Conservation (phyloP, 768 basidiomycete genomes). For the Pulveroboletus sp. region DNA sequence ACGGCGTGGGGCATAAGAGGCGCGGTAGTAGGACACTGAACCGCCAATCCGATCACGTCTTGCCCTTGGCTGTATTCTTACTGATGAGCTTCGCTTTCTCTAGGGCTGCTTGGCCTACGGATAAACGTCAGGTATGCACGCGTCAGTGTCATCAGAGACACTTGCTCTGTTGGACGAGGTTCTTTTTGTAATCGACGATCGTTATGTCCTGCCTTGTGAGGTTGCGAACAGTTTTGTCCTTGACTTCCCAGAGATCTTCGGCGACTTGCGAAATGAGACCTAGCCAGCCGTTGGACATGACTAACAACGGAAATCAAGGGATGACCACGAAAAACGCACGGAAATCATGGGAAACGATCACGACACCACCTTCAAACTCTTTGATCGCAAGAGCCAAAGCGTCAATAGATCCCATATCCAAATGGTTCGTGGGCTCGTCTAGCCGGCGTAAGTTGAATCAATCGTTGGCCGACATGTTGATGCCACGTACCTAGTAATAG, state of each 20-base stretch:
- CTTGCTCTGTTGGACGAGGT: slow-evolving; percentile 75
- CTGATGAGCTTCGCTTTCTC: slow-evolving; percentile 93
- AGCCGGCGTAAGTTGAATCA: slow-evolving; percentile 8
- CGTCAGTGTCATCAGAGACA: not conserved
- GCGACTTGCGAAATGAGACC: slow-evolving; percentile 97
- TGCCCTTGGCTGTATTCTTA: slow-evolving; percentile 72
- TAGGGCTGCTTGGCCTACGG: slow-evolving; percentile 71
- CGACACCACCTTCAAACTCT: slow-evolving; percentile 95
- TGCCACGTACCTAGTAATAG: slow-evolving; percentile 65
- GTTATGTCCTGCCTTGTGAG: slow-evolving; percentile 86
- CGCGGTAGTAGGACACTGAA: not conserved
- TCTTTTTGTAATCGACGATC: slow-evolving; percentile 92
- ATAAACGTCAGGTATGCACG: slow-evolving; percentile 2
- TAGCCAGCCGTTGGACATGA: slow-evolving; percentile 26
- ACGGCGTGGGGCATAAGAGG: slow-evolving; percentile 4
- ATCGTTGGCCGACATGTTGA: slow-evolving; percentile 9
- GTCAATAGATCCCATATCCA: slow-evolving; percentile 98
- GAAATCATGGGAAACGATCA: slow-evolving; percentile 99
- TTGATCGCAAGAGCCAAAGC: slow-evolving; percentile 94
- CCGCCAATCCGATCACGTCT: slow-evolving; percentile 39
- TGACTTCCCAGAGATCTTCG: slow-evolving; percentile 98
- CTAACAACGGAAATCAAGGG: slow-evolving; percentile 1
- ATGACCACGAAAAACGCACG: slow-evolving; percentile 47
- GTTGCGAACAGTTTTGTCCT: slow-evolving; percentile 88
- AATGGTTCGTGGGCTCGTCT: slow-evolving; percentile 96